These are phyloP conservation scores for Malassezia dermatis DNA, from an alignment of 1,284 basidiomycete genomes.

Conservation along the genomic window DNA sequence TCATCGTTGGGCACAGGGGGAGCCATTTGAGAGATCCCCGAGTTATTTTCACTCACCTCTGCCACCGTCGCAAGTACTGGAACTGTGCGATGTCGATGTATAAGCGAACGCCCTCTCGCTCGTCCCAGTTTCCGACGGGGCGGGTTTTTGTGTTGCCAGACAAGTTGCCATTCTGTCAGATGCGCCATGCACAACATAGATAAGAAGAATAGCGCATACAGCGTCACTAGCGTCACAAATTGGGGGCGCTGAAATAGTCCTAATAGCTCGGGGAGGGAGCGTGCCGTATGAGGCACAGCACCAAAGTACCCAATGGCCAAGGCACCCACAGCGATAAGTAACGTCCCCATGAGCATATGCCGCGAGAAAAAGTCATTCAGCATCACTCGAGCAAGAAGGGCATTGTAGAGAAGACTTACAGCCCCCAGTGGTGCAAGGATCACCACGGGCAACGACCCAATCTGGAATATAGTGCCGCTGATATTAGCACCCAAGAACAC, in stretches of 20 bases:
- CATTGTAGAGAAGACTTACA: slow-evolving; percentile 84
- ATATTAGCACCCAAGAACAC: slow-evolving; percentile 63
- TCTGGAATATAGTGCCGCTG: slow-evolving; percentile 84
- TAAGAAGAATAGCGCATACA: slow-evolving; percentile 59
- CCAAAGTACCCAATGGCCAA: slow-evolving; percentile 83
- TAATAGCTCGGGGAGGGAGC: slow-evolving; percentile 75
- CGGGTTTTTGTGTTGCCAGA: slow-evolving; percentile 19
- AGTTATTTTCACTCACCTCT: slow-evolving; percentile 43
- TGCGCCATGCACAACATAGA: slow-evolving; percentile 48
- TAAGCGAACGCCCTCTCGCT: slow-evolving; percentile 5
- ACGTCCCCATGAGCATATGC: slow-evolving; percentile 62
- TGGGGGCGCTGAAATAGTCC: slow-evolving; percentile 64
- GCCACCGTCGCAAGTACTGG: slow-evolving; percentile 41
- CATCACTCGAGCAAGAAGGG: slow-evolving; percentile 74
- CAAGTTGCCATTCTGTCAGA: slow-evolving; percentile 45
- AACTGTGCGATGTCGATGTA: slow-evolving; percentile 29
- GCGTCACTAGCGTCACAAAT: slow-evolving; percentile 63
- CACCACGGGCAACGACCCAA: slow-evolving; percentile 62
- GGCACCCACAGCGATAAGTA: slow-evolving; percentile 74
- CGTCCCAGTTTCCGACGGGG: slow-evolving; percentile 11
- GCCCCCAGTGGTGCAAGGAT: slow-evolving; percentile 65
- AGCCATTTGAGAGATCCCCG: slow-evolving; percentile 39
- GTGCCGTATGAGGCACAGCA: slow-evolving; percentile 81
- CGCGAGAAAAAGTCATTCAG: slow-evolving; percentile 76
- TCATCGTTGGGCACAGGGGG: slow-evolving; percentile 6